A percentile compares a stretch with the other conserved stretches of the same genome.
Conservation (phyloP, 179 eudicot genomes). For the Drosera spatulata region DNA sequence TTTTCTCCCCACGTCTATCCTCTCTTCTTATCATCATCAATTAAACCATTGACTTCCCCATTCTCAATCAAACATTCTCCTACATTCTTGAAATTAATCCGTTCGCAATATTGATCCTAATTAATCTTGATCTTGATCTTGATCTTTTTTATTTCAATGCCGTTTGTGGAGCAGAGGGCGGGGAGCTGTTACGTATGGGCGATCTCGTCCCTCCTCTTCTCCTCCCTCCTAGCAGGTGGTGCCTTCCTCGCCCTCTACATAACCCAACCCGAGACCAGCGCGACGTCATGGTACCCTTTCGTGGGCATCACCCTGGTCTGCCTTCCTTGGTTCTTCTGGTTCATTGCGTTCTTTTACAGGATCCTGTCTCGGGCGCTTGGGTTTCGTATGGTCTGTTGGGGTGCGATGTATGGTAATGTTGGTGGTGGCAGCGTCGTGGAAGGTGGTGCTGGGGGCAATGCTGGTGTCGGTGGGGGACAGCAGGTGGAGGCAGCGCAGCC, state of each 20-base stretch:
- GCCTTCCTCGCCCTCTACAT: constrained; percentile 28
- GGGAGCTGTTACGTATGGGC: constrained; percentile 33
- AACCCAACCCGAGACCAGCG: constrained; percentile 9
- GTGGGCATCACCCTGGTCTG: constrained; percentile 25
- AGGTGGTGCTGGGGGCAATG: neutral
- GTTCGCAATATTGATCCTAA: too few relatives aligned
- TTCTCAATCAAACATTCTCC: too few relatives aligned
- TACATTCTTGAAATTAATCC: too few relatives aligned
- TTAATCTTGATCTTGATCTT: too few relatives aligned
- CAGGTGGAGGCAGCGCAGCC: neutral
- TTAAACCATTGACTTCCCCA: too few relatives aligned
- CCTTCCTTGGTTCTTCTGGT: constrained; percentile 43
- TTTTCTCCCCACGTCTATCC: too few relatives aligned
- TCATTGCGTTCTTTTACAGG: constrained; percentile 29
- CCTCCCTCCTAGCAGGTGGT: constrained; percentile 31
- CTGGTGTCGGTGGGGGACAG: neutral
- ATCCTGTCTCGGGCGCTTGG: constrained; percentile 30
- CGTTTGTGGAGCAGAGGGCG: constrained; percentile 3
- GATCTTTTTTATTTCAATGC: too few relatives aligned
- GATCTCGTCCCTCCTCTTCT: constrained; percentile 29
- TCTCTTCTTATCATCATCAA: too few relatives aligned
- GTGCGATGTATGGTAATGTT: constrained; percentile 7
- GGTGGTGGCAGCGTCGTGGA: neutral
- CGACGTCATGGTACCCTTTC: constrained; percentile 18
- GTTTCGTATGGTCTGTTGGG: constrained; percentile 31